Percentiles rank a stretch among this genome's conserved stretches.
Conservation (phyloP, 129 eudicot species). For the Flaveria ramosissima region DNA sequence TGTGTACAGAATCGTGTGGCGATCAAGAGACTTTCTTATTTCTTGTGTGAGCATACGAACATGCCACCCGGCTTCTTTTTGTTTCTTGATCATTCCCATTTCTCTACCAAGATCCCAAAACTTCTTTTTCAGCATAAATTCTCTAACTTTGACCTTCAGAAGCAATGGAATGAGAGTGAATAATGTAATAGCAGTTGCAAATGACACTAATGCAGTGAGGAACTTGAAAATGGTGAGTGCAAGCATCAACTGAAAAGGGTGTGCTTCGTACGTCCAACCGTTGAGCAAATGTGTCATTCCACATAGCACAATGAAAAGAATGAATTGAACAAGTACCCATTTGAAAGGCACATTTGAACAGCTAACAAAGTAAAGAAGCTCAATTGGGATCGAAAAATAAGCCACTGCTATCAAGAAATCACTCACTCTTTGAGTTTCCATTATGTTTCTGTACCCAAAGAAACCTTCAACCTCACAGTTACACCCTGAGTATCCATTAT, state of each 20-base stretch:
- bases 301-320: slow-evolving; percentile 81
- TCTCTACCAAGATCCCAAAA: slow-evolving; percentile 81
- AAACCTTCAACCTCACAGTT: slow-evolving; percentile 71
- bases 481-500: slow-evolving; percentile 50
- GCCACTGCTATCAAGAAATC: slow-evolving; percentile 91
- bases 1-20: slow-evolving; percentile 75
- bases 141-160: slow-evolving; percentile 78
- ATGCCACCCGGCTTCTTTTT: slow-evolving; percentile 72
- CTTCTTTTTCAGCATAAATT: slow-evolving; percentile 71
- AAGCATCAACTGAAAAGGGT: slow-evolving; percentile 72
- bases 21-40: slow-evolving; percentile 75
- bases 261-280: slow-evolving; percentile 82
- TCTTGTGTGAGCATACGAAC: slow-evolving; percentile 90
- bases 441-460: slow-evolving; percentile 55
- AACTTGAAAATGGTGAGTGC: slow-evolving; percentile 78
- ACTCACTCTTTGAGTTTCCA: slow-evolving; percentile 69
- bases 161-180: slow-evolving; percentile 70
- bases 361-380: slow-evolving; percentile 77
- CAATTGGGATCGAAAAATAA: slow-evolving; percentile 85
- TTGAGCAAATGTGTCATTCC: slow-evolving; percentile 91
- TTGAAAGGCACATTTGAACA: slow-evolving; percentile 82
- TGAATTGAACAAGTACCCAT: slow-evolving; percentile 87
- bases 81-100: slow-evolving; percentile 71
- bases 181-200: slow-evolving; percentile 83
- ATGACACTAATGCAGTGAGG: slow-evolving; percentile 79